These are phyloP conservation scores for Psilocybe mexicana DNA, from an alignment of 1,284 basidiomycete species.

Conservation along the genomic window DNA sequence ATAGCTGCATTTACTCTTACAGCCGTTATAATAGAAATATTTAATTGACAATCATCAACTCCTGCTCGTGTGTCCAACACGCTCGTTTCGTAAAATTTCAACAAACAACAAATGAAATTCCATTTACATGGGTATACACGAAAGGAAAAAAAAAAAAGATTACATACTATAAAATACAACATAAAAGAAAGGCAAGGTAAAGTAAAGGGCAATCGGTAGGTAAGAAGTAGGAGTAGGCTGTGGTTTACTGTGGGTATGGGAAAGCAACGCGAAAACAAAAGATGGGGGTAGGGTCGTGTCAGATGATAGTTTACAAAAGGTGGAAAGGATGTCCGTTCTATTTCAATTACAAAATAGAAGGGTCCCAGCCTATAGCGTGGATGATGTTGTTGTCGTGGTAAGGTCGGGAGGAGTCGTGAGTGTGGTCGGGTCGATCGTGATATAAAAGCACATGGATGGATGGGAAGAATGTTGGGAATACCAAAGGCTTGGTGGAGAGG, in stretches of 20 bases:
- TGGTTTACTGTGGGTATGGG: too few relatives aligned
- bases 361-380: background rate
- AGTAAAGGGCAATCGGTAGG: background rate
- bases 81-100: background rate
- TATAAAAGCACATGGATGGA: too few relatives aligned
- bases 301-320: too few relatives aligned
- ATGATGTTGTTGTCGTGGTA: background rate
- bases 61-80: background rate
- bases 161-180: background rate
- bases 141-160: background rate
- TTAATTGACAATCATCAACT: background rate
- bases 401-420: too few relatives aligned
- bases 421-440: too few relatives aligned
- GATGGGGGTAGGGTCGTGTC: too few relatives aligned
- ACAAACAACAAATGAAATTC: background rate
- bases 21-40: background rate
- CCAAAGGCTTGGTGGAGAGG: too few relatives aligned
- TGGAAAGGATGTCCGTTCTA: too few relatives aligned
- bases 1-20: conserved; percentile 1
- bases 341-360: background rate
- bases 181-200: background rate
- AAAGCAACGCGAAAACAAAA: too few relatives aligned
- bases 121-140: background rate
- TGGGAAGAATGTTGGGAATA: too few relatives aligned
- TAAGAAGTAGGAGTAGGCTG: background rate